These are phyloP conservation scores for Cercospora nicotianae DNA, from an alignment of 2,329 filamentous ascomycete species.

Conservation along the genomic window DNA sequence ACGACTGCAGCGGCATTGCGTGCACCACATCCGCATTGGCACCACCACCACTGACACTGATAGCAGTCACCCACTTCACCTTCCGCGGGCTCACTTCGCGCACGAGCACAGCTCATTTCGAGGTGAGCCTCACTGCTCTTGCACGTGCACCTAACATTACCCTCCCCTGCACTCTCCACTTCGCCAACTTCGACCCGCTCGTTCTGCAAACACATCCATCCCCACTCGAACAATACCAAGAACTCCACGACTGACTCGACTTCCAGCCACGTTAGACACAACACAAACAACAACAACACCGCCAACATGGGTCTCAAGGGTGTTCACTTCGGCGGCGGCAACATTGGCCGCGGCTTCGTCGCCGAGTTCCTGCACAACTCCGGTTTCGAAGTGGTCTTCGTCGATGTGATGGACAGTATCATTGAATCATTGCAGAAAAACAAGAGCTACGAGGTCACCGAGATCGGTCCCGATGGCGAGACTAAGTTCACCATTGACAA, in stretches of 20 bases:
- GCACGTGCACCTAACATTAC: neutral
- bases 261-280: slow-evolving; percentile 6
- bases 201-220: neutral
- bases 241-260: neutral
- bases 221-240: neutral
- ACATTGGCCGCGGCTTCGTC: slow-evolving; percentile 68
- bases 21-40: neutral
- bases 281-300: slow-evolving; percentile 23
- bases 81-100: neutral
- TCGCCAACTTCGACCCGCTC: neutral
- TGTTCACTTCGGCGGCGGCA: slow-evolving; percentile 55
- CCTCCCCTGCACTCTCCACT: neutral
- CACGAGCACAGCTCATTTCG: slow-evolving; percentile 5
- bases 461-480: slow-evolving; percentile 83
- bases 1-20: neutral
- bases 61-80: slow-evolving; percentile 2
- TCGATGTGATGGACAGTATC: slow-evolving; percentile 84
- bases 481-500: slow-evolving; percentile 82
- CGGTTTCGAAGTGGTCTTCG: slow-evolving; percentile 93
- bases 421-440: slow-evolving; percentile 76
- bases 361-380: slow-evolving; percentile 92
- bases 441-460: slow-evolving; percentile 84
- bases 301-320: slow-evolving; percentile 46
- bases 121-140: slow-evolving; percentile 3
- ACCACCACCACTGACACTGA: neutral